Conservation (phyloP, 768 basidiomycete genomes). For the Exsudoporus frostii region DNA sequence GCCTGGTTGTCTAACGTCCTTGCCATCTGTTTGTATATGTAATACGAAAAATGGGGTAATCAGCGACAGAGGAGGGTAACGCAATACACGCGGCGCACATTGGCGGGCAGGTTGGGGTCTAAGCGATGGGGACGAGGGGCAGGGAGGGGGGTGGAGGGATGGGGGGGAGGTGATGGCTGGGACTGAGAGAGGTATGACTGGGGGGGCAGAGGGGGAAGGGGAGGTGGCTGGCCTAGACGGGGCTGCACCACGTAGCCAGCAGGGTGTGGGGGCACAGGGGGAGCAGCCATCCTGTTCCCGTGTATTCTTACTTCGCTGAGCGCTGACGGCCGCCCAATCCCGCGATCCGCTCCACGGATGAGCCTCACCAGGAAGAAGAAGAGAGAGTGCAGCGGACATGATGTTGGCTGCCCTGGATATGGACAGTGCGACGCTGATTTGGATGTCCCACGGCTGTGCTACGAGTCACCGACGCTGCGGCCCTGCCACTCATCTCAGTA, state of each 20-base stretch:
- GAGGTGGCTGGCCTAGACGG: slow-evolving; percentile 36
- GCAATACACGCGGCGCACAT: slow-evolving; percentile 43
- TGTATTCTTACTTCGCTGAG: neutral
- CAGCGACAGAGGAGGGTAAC: slow-evolving; percentile 11
- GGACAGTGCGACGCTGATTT: neutral
- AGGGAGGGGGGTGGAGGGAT: slow-evolving; percentile 51
- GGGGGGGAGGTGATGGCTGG: slow-evolving; percentile 20
- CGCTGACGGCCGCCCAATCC: neutral
- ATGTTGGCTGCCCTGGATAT: neutral
- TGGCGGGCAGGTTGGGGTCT: slow-evolving; percentile 57
- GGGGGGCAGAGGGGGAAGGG: slow-evolving; percentile 49
- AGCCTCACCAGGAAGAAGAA: too few relatives aligned
- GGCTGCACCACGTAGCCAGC: slow-evolving; percentile 9
- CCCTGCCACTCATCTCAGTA: too few relatives aligned
- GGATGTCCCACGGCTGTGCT: slow-evolving; percentile 1
- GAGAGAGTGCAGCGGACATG: too few relatives aligned
- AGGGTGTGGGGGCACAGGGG: slow-evolving; percentile 33
- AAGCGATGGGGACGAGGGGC: slow-evolving; percentile 67
- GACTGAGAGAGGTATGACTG: slow-evolving; percentile 28
- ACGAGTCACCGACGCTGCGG: neutral
- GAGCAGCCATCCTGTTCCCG: slow-evolving; percentile 15
- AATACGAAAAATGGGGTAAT: slow-evolving; percentile 23
- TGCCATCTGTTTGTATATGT: slow-evolving; percentile 53
- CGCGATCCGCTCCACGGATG: neutral
- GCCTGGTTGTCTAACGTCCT: slow-evolving; percentile 53